Base-by-base conservation (phyloP, 2,329 filamentous ascomycete genomes). In the Trichoderma harzianum region DNA sequence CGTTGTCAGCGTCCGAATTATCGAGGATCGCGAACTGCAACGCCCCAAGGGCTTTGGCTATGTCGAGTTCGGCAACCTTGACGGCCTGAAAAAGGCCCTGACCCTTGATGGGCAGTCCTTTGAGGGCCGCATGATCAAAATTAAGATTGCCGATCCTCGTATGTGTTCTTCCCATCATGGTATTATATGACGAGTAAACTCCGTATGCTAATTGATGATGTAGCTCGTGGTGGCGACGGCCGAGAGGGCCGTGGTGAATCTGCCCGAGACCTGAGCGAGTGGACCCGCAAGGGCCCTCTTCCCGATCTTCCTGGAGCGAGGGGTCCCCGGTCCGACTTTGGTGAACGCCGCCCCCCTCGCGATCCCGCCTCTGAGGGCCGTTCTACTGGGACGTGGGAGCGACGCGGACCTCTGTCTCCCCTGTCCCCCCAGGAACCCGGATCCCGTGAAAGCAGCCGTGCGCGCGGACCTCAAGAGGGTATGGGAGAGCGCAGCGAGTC, bases 21-120 rank as follows among this genome's bases (percentile, higher is more conserved):
- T 99, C 75, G 95, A 98, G 85, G 97, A 99, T 83, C 96, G 95
- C 80, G 88, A 97, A 81, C 92, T 96, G 80, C 90, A 92, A 82
- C 94, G 95, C 79, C 96, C 96, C 75, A 99, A 99, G 86, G 96
- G 96, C 63, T 99, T 99, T 78, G 96, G 95, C 74, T 99, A 99
- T 81, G 95, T 97, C 75, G 96, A 99, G 82, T 99, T 99, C 79
- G 90, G 87, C 76, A 91, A 90, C 66, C 85, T 96, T 58, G 95
- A 98, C 64, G 95, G 95, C 72, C 86, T 99, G 78, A 97, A 97
- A 86, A 92, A 94, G 83, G 96, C 96, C 71, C 88, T 99, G 75
- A 89, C 90, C 72, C 88, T 96, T 74, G 95, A 95, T 78, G 93
- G 94, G 77, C 87, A 90, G 73, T 90, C 89, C 72, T 95, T 98